Evolutionary conservation across 805 yeast genomes (phyloP).

Genomic region (Blastobotrys chiropterorum): DNA sequence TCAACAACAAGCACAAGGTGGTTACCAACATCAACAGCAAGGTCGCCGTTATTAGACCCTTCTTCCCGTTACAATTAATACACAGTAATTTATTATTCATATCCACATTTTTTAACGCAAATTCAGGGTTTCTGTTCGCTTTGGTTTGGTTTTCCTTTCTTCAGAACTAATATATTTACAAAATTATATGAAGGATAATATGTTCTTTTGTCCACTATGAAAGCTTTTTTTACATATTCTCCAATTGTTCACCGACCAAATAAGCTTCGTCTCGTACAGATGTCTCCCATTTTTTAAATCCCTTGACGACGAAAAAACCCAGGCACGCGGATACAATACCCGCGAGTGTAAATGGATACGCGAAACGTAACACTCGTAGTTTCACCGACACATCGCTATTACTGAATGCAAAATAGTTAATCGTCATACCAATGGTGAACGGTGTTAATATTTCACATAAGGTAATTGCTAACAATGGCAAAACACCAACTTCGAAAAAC

Average conservation of each 20-base stretch:
- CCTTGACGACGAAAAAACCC: constrained; percentile 1
- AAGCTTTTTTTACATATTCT: constrained; percentile 21
- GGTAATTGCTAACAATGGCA: not conserved
- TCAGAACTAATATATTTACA: not conserved
- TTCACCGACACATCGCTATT: not conserved
- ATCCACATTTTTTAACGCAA: not conserved
- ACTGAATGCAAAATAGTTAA: constrained; percentile 1
- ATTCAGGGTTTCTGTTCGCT: too few species aligned
- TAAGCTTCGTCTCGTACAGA: constrained; percentile 30
- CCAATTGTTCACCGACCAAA: constrained; percentile 29
- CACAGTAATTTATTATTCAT: not conserved
- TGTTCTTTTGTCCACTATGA: too few species aligned
- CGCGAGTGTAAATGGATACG: constrained; percentile 13
- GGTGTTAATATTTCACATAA: not conserved
- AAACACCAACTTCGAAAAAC: not conserved
- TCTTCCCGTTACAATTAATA: not conserved
- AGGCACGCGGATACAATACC: constrained; percentile 3
- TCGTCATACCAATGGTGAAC: constrained; percentile 2
- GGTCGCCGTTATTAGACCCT: not conserved
- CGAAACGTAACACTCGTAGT: constrained; percentile 1
- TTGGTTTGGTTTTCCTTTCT: too few species aligned
- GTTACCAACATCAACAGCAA: not conserved
- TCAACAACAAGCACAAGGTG: constrained; percentile 6
- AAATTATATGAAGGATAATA: not conserved
- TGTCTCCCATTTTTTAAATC: constrained; percentile 11